phyloP scores from a whole-genome alignment of 192 early-diverging fungal genomes.

The Linnemannia exigua region DNA sequence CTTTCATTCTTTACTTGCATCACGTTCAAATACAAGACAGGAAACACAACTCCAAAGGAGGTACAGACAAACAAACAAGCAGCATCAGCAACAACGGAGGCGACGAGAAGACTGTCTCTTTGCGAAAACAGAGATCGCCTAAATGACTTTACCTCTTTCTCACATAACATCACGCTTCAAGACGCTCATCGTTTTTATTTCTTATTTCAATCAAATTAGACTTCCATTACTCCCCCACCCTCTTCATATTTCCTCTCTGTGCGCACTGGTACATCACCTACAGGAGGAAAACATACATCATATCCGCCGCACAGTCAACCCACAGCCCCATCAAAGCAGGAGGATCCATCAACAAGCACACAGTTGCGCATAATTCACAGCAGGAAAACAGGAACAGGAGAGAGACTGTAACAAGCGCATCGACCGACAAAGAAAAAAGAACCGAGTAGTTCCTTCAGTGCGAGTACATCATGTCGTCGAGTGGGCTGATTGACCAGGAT shows the following conservation, averaged over 20 bases:
- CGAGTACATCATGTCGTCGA: slow-evolving; percentile 3
- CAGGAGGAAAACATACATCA: too few relatives aligned
- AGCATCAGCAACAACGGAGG: background rate
- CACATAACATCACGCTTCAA: too few relatives aligned
- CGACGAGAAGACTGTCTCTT: background rate
- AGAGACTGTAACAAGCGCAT: background rate
- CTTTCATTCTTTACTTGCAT: background rate
- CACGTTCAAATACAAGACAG: background rate
- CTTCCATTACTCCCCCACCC: too few relatives aligned
- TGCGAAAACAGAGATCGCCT: background rate
- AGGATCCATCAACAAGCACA: too few relatives aligned
- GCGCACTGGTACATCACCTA: too few relatives aligned
- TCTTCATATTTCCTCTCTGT: too few relatives aligned
- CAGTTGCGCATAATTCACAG: too few relatives aligned
- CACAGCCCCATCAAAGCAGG: too few relatives aligned
- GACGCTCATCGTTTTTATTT: too few relatives aligned
- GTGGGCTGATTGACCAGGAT: slow-evolving; percentile 40
- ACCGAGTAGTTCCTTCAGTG: background rate
- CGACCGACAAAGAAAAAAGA: background rate
- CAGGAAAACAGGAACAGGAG: background rate
- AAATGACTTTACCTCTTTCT: background rate
- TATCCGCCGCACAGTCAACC: too few relatives aligned
- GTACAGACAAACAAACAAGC: background rate
- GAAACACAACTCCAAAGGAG: background rate
- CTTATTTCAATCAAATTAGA: too few relatives aligned